These are phyloP conservation scores for Cyclocybe cylindracea DNA, from an alignment of 768 basidiomycete species.

Conservation along the genomic window DNA sequence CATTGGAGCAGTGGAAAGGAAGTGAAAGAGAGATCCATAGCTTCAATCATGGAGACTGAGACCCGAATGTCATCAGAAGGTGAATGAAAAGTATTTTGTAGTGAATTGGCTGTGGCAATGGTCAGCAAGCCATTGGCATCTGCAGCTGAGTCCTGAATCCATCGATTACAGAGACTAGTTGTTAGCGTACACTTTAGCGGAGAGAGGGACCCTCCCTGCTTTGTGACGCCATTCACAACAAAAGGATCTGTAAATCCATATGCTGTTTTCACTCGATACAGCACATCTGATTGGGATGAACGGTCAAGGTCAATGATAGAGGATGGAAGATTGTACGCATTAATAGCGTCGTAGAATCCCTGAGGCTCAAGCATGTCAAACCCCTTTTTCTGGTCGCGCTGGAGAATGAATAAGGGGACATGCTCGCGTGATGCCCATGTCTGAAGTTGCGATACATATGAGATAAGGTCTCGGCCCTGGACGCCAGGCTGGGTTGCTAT, in stretches of 20 bases:
- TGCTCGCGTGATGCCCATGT: conserved; percentile 20
- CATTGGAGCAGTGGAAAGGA: conserved; percentile 2
- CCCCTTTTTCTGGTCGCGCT: conserved; percentile 29
- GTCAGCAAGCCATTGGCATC: neutral
- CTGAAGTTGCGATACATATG: conserved; percentile 19
- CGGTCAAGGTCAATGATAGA: conserved; percentile 25
- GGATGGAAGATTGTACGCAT: conserved; percentile 23
- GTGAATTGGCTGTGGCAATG: neutral
- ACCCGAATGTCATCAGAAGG: neutral
- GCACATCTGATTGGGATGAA: conserved; percentile 20
- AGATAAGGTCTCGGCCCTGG: conserved; percentile 18
- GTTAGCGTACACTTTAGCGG: conserved; percentile 12
- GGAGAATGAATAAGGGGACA: conserved; percentile 12
- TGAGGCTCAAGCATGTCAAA: conserved; percentile 26
- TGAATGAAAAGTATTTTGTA: neutral
- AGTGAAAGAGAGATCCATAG: neutral
- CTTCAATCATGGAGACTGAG: conserved; percentile 7
- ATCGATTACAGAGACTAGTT: conserved; percentile 7
- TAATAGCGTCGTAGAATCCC: conserved; percentile 32
- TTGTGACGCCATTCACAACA: conserved; percentile 22
- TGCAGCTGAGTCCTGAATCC: neutral
- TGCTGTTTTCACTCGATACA: conserved; percentile 20
- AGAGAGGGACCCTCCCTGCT: conserved; percentile 24
- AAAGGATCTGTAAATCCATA: conserved; percentile 25
- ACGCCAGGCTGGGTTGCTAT: conserved; percentile 22